These are phyloP conservation scores for Stephania cephalantha DNA, from an alignment of 164 flowering plant species.

Conservation along the genomic window DNA sequence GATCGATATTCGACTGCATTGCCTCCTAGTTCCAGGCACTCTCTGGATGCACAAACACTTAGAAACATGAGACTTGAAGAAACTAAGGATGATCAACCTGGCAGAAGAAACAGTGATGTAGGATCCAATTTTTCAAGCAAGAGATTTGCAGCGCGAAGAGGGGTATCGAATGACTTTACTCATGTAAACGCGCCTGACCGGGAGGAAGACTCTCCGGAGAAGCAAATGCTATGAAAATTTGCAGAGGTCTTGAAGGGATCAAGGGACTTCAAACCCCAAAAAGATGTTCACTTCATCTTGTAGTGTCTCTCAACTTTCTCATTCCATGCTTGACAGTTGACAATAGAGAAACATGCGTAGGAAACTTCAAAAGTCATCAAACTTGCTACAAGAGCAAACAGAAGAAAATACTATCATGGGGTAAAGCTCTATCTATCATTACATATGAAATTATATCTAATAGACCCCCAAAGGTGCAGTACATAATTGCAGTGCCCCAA, in stretches of 20 bases:
- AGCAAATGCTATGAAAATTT: constrained; percentile 52
- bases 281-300: constrained; percentile 30
- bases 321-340: no score
- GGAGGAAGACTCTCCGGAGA: constrained; percentile 21
- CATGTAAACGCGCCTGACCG: constrained; percentile 17
- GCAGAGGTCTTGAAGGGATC: constrained; percentile 53
- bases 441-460: no score
- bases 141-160: constrained; percentile 4
- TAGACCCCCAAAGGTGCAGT: no score
- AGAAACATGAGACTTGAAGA: constrained; percentile 23
- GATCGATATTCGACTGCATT: constrained; percentile 1
- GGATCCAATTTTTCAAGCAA: constrained; percentile 19
- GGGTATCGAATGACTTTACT: background rate
- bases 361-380: no score
- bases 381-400: no score
- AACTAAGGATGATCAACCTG: constrained; percentile 8
- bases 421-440: no score
- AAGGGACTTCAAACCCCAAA: constrained; percentile 14
- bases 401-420: no score
- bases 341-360: no score
- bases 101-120: constrained; percentile 27
- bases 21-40: constrained; percentile 19
- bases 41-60: constrained; percentile 34
- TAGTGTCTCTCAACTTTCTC: constrained; percentile 5
- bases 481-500: no score